phyloP scores from a whole-genome alignment of 2,329 filamentous ascomycete species.

The Epichloe sibirici region DNA sequence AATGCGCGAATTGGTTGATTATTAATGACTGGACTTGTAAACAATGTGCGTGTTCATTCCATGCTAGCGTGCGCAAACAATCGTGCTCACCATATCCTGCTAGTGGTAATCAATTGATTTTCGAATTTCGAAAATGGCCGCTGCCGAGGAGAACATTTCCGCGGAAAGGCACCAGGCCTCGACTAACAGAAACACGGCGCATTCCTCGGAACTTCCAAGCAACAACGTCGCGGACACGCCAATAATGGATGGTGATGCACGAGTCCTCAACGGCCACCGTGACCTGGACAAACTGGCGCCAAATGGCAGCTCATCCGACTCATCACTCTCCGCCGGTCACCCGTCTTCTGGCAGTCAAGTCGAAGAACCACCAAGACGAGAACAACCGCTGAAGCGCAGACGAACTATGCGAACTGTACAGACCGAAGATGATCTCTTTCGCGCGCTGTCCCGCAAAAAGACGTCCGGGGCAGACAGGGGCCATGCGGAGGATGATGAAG shows the following conservation, averaged over 20 bases:
- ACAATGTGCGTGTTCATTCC: neutral
- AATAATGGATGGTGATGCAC: neutral
- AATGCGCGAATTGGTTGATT: too few relatives aligned
- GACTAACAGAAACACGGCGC: neutral
- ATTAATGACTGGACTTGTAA: too few relatives aligned
- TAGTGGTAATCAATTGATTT: neutral
- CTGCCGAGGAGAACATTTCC: neutral
- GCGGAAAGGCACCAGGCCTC: neutral
- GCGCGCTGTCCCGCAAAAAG: conserved; percentile 34
- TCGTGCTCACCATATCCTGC: too few relatives aligned
- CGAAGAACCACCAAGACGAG: conserved; percentile 1
- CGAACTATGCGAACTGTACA: conserved; percentile 15
- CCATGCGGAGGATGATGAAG: conserved; percentile 27
- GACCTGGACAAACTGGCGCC: neutral
- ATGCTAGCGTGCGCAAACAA: too few relatives aligned
- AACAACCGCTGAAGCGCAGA: conserved; percentile 10
- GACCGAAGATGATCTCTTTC: conserved; percentile 41
- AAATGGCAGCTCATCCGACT: neutral
- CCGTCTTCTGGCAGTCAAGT: neutral
- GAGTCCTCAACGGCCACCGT: neutral
- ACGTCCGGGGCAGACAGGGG: conserved; percentile 21
- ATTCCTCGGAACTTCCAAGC: neutral
- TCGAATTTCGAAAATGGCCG: neutral
- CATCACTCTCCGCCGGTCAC: neutral
- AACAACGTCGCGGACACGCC: neutral